A percentile compares a stretch with the other conserved stretches of the same genome.
phyloP scores from a whole-genome alignment of 2,329 filamentous ascomycete species.

The Verticillium nubilum region DNA sequence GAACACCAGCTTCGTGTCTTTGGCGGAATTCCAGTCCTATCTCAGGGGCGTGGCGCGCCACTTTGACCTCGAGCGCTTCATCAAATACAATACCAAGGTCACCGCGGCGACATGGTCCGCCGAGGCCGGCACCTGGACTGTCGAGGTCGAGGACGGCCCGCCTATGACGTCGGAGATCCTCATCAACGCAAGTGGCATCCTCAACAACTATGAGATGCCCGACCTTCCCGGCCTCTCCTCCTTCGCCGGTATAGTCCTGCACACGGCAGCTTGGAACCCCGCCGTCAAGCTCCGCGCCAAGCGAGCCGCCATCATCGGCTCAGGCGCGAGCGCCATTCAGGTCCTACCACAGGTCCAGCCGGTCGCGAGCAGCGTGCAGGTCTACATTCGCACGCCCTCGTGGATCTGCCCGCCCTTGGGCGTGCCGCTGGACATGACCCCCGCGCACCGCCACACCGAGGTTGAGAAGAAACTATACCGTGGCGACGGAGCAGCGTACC shows the following conservation, averaged over 20 bases:
- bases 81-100: slow-evolving; percentile 26
- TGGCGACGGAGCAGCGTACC: slow-evolving; percentile 4
- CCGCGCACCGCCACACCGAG: not conserved
- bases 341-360: slow-evolving; percentile 36
- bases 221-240: slow-evolving; percentile 35
- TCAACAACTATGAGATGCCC: slow-evolving; percentile 34
- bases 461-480: slow-evolving; percentile 9
- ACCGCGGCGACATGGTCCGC: slow-evolving; percentile 21
- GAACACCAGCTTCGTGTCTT: slow-evolving; percentile 22
- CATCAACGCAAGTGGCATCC: slow-evolving; percentile 10
- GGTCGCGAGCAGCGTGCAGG: slow-evolving; percentile 29
- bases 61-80: slow-evolving; percentile 30
- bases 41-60: slow-evolving; percentile 41
- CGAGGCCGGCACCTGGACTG: slow-evolving; percentile 16
- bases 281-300: slow-evolving; percentile 27
- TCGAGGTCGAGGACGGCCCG: slow-evolving; percentile 5
- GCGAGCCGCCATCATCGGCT: slow-evolving; percentile 30
- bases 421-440: not conserved
- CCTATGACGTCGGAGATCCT: slow-evolving; percentile 6
- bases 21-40: slow-evolving; percentile 47
- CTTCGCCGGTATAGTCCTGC: slow-evolving; percentile 27
- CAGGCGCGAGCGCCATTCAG: slow-evolving; percentile 28
- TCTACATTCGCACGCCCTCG: slow-evolving; percentile 40
- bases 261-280: slow-evolving; percentile 35
- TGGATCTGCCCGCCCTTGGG: slow-evolving; percentile 33